Evolutionary conservation across 352 stramenopile species (phyloP), one percentile per base, ranked within the genome.

Genomic region (Globisporangium viniferum): DNA sequence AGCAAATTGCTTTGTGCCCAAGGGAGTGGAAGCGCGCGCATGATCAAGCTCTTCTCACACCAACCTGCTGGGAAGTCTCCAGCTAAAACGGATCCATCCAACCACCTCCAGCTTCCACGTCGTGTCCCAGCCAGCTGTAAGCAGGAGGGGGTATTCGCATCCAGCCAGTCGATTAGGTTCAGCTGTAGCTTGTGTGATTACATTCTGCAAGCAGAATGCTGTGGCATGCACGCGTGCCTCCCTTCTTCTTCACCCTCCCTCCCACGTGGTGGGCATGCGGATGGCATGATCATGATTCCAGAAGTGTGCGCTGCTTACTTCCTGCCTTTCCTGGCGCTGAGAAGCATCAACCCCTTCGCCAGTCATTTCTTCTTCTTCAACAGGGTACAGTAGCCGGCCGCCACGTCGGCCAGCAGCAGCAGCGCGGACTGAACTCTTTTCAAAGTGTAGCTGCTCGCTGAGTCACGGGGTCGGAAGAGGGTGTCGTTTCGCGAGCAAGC

Each of bases 401-500:
- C 44, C 18, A 51, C 44, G 18, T n/a, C 8, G 44, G 18, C 44
- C 44, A 8, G 8, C 10, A 15, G 31, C 31, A 33, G 31, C 31
- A 33, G 5, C 9, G 44, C 12, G 44, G 18, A 51, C 44, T 51
- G 44, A 51, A 51, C 44, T 51, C 44, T 44, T 44, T 10, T n/a
- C 12, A 46, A 46, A 53, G 46, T 53, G 46, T 24, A 27, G 46
- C 20, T 53, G 18, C 20, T 53, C 18, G 46, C 29, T 39, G 44
- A 51, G 44, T 51, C 44, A 51, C 24, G 18, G 20, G 55, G 55
- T 61, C 55, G 56, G 33, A 62, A 62, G 56, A 62, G 56, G 56
- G 56, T 27, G 56, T 29, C 10, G 33, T 7, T 31, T 56, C 49
- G 49, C 22, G 49, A 41, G 35, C 15, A 18, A 41, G 12, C 12